phyloP scores from a whole-genome alignment of 257 asterid species.

The Solanum piurae region DNA sequence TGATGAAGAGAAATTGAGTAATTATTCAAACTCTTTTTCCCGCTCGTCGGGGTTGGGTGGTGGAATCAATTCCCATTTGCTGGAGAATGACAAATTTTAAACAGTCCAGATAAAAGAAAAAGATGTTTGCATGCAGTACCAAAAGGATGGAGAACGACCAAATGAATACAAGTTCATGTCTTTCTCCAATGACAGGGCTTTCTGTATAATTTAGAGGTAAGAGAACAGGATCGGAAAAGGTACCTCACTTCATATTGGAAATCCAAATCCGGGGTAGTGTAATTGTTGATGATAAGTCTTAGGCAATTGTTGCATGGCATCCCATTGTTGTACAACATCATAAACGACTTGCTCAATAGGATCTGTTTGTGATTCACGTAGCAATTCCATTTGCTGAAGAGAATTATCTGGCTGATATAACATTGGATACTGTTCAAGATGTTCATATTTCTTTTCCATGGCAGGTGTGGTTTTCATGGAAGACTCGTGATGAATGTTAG shows the following conservation, averaged over 20 bases:
- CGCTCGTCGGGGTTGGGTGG: background rate
- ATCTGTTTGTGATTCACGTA: background rate
- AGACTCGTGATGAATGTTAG: conserved; percentile 6
- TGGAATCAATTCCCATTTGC: background rate
- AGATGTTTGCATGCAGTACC: background rate
- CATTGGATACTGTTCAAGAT: conserved; percentile 16
- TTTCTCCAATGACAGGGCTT: background rate
- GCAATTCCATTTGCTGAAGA: background rate
- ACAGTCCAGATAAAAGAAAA: background rate
- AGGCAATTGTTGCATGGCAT: background rate
- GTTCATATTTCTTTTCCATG: background rate
- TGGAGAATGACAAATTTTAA: background rate
- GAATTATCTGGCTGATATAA: conserved; percentile 17
- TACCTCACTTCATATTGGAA: conserved; percentile 1
- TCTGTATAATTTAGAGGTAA: background rate
- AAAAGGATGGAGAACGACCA: background rate
- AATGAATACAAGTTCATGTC: background rate
- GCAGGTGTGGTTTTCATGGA: background rate
- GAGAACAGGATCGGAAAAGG: background rate
- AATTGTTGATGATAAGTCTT: background rate
- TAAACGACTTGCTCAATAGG: background rate
- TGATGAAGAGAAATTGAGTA: background rate
- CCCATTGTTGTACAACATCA: background rate
- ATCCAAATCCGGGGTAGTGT: background rate
- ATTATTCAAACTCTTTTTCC: background rate